Evolutionary conservation across 768 basidiomycete species (phyloP).

Genomic region (Gloeopeniophorella convolvens): DNA sequence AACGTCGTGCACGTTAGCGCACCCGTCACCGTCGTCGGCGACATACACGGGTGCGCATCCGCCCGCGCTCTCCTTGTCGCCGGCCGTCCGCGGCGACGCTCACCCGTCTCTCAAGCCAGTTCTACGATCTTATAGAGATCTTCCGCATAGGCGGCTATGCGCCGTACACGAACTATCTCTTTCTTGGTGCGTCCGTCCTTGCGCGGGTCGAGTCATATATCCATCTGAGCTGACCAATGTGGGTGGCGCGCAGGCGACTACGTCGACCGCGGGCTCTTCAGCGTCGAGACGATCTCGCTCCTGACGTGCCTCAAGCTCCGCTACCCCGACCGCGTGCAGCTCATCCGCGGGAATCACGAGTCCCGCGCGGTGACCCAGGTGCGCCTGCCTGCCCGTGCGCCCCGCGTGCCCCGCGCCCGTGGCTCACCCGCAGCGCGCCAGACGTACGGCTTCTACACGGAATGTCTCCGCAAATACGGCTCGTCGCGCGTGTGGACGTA

Average conservation of each 20-base stretch:
- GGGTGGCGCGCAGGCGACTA: constrained; percentile 70
- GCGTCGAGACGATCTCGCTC: constrained; percentile 96
- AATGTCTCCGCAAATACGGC: constrained; percentile 96
- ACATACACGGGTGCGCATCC: constrained; percentile 89
- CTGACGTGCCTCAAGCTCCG: constrained; percentile 94
- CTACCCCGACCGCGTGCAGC: constrained; percentile 93
- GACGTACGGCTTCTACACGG: constrained; percentile 99
- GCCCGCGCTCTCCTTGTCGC: constrained; percentile 11
- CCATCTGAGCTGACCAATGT: neutral
- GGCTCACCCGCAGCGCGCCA: constrained; percentile 28
- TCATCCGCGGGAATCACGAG: constrained; percentile 98
- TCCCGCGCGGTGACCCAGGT: constrained; percentile 97
- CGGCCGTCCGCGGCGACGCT: constrained; percentile 35
- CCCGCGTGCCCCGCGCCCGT: neutral
- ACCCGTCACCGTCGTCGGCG: constrained; percentile 97
- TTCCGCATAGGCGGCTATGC: constrained; percentile 98
- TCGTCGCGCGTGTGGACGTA: constrained; percentile 97
- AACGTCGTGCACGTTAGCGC: constrained; percentile 97
- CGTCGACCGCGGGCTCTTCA: constrained; percentile 95
- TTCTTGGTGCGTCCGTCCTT: constrained; percentile 64
- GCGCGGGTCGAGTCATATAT: constrained; percentile 5
- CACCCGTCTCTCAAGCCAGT: constrained; percentile 64
- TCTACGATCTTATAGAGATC: constrained; percentile 98
- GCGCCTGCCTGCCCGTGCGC: constrained; percentile 32
- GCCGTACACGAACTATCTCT: constrained; percentile 96